These are phyloP conservation scores for Argentina anserina DNA, from an alignment of 306 rosid species.

Conservation along the genomic window DNA sequence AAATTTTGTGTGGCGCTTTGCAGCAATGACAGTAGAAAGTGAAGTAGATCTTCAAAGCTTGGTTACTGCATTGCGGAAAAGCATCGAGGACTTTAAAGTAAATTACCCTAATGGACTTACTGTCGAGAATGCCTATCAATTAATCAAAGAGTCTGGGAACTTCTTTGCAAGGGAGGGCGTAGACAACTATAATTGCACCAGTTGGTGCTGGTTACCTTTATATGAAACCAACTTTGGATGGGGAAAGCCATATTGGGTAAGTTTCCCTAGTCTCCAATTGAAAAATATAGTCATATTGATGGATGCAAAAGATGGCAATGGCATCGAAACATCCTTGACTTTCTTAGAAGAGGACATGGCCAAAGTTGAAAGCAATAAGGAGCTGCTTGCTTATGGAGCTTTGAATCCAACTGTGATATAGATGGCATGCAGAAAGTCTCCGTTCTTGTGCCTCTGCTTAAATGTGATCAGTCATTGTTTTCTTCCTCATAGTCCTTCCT, in stretches of 20 bases:
- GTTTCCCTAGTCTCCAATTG: neutral
- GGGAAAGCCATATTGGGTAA: constrained; percentile 36
- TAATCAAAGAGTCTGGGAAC: neutral
- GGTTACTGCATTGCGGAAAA: constrained; percentile 4
- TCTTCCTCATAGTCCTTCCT: neutral
- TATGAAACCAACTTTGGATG: constrained; percentile 26
- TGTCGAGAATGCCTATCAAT: neutral
- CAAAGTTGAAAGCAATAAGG: constrained; percentile 6
- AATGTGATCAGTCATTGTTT: neutral
- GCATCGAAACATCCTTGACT: constrained; percentile 15
- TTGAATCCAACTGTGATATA: constrained; percentile 16
- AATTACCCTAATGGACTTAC: neutral
- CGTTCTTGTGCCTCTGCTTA: neutral
- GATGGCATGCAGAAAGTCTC: too few relatives aligned
- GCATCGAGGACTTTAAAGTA: neutral
- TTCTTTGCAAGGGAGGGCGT: neutral
- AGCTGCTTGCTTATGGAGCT: constrained; percentile 18
- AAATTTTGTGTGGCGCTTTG: neutral
- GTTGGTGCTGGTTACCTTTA: constrained; percentile 25
- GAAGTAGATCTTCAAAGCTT: constrained; percentile 2
- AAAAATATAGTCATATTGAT: constrained; percentile 15
- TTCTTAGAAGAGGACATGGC: constrained; percentile 10
- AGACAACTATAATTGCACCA: constrained; percentile 9
- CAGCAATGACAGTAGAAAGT: constrained; percentile 2
- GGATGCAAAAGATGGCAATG: constrained; percentile 23